These are phyloP conservation scores for Rugonectria rugulosa DNA, from an alignment of 2,329 filamentous ascomycete species.

Conservation along the genomic window DNA sequence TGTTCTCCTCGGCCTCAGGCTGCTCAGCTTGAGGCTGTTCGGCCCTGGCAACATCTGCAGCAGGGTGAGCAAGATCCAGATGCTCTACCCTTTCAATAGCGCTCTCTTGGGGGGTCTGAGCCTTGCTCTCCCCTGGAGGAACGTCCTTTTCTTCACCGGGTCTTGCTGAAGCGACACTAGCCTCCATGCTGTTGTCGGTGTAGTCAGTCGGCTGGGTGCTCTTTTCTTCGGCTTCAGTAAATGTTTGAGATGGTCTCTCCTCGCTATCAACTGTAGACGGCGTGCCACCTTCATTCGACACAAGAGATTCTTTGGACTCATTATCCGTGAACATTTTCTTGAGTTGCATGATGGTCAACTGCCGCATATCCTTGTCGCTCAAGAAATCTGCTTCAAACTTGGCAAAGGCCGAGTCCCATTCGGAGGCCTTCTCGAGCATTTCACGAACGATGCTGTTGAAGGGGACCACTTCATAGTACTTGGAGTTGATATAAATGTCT, in stretches of 20 bases:
- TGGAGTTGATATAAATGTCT: constrained; percentile 89
- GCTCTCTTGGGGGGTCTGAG: constrained; percentile 41
- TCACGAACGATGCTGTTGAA: constrained; percentile 88
- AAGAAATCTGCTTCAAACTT: constrained; percentile 95
- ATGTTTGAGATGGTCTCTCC: constrained; percentile 55
- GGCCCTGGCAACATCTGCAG: constrained; percentile 41
- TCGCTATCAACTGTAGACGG: constrained; percentile 61
- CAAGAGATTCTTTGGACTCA: constrained; percentile 79
- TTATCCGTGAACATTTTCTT: constrained; percentile 95
- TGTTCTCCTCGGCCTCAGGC: constrained; percentile 12
- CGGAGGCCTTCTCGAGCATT: constrained; percentile 90
- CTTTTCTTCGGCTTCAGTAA: constrained; percentile 57
- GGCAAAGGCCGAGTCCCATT: constrained; percentile 90
- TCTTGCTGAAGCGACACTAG: constrained; percentile 40
- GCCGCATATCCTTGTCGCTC: constrained; percentile 94
- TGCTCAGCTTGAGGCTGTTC: constrained; percentile 18
- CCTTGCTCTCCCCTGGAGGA: constrained; percentile 42
- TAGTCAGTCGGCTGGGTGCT: constrained; percentile 52
- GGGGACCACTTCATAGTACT: constrained; percentile 96
- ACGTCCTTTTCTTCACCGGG: constrained; percentile 33
- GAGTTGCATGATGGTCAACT: constrained; percentile 89
- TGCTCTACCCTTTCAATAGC: constrained; percentile 58
- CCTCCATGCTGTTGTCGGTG: constrained; percentile 45
- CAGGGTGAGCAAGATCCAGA: constrained; percentile 55
- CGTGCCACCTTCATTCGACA: constrained; percentile 69